Conservation (phyloP, 2,329 filamentous ascomycete species). For the Colletotrichum sp. region DNA sequence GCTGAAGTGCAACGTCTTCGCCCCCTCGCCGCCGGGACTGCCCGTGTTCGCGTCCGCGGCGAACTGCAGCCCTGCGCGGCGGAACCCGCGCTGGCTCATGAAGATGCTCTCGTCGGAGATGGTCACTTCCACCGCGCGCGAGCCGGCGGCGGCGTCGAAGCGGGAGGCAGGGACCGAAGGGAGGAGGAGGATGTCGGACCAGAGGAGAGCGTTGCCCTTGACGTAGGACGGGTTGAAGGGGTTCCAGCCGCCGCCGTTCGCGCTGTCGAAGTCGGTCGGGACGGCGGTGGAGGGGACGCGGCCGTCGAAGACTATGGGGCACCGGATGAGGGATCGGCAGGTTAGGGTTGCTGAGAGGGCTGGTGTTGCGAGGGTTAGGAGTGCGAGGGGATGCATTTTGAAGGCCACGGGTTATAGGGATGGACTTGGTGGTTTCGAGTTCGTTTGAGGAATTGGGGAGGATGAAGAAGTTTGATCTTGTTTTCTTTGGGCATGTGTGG, state of each 20-base stretch:
- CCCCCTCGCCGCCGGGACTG: constrained; percentile 36
- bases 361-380: not conserved
- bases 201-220: constrained; percentile 37
- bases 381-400: not conserved
- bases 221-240: constrained; percentile 41
- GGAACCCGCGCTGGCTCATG: constrained; percentile 49
- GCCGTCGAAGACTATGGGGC: constrained; percentile 42
- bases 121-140: constrained; percentile 46
- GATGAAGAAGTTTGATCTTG: no score
- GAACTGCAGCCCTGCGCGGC: constrained; percentile 49
- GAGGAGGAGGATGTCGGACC: constrained; percentile 41
- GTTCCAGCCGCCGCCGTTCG: constrained; percentile 28
- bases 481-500: no score
- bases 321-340: constrained; percentile 25
- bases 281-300: constrained; percentile 31
- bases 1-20: constrained; percentile 42
- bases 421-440: not conserved
- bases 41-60: constrained; percentile 43
- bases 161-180: constrained; percentile 29
- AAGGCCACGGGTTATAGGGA: not conserved
- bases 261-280: constrained; percentile 35
- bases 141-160: constrained; percentile 40
- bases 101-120: constrained; percentile 49
- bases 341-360: not conserved
- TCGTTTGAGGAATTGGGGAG: not conserved